Evolutionary conservation across 441 rosid species (phyloP).

Genomic region (Adansonia madagascariensis): DNA sequence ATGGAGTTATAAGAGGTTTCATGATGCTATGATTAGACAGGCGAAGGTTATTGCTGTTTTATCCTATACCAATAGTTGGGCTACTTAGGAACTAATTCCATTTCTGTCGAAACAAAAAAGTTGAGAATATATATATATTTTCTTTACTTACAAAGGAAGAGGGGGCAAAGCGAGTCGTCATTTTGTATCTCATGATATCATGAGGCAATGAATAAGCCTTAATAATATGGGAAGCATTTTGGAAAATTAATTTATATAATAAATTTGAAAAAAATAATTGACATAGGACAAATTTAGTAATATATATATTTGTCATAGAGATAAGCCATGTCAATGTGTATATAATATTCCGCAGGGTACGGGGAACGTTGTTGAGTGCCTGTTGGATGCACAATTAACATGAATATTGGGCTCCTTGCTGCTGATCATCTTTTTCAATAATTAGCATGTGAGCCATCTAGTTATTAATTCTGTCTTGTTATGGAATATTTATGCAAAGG

Average conservation of each 20-base stretch:
- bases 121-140: too few species aligned
- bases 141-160: neutral
- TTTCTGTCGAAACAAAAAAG: neutral
- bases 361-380: conserved; percentile 63
- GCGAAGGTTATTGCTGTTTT: neutral
- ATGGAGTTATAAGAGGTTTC: neutral
- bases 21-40: neutral
- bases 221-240: too few species aligned
- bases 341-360: conserved; percentile 35
- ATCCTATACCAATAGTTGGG: neutral
- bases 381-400: conserved; percentile 45
- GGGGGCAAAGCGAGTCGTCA: neutral
- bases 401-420: conserved; percentile 46
- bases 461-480: conserved; percentile 53
- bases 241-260: too few species aligned
- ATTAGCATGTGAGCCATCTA: conserved; percentile 48
- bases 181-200: neutral
- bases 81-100: neutral
- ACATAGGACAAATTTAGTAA: too few species aligned
- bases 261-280: too few species aligned
- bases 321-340: too few species aligned
- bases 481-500: conserved; percentile 65
- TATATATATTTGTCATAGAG: too few species aligned
- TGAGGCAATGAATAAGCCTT: too few species aligned
- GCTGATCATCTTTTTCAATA: conserved; percentile 15